These are phyloP conservation scores for Berkeleyomyces basicola DNA, from an alignment of 2,329 filamentous ascomycete genomes.

Conservation along the genomic window DNA sequence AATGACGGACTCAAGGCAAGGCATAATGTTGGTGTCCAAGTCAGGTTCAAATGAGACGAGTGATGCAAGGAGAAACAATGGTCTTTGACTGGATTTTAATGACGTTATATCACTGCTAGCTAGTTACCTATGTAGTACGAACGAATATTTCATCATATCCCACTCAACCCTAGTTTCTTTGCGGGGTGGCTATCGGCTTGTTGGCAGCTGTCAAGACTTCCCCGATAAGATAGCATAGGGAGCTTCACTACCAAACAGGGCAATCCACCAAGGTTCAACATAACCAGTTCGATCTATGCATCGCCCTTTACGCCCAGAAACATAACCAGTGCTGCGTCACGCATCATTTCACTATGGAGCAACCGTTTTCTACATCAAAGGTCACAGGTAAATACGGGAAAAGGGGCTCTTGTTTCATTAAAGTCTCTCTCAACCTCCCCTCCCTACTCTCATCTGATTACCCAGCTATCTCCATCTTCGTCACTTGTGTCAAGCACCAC, in stretches of 20 bases:
- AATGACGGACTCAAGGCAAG: conserved; percentile 58
- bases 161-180: not conserved
- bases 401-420: not conserved
- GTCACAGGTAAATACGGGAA: conserved; percentile 44
- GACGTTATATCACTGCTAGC: not conserved
- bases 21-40: conserved; percentile 24
- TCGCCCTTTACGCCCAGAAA: not conserved
- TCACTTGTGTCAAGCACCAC: conserved; percentile 8
- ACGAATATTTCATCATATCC: not conserved
- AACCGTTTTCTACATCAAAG: conserved; percentile 55
- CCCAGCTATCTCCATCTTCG: not conserved
- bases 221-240: not conserved
- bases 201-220: not conserved
- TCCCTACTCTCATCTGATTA: conserved; percentile 14
- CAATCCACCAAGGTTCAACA: not conserved
- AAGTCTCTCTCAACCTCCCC: not conserved
- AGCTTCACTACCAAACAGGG: not conserved
- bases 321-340: not conserved
- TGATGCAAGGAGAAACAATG: not conserved
- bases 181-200: not conserved
- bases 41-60: not conserved
- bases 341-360: conserved; percentile 34
- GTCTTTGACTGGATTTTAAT: too few species aligned
- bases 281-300: not conserved
- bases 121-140: not conserved